Evolutionary conservation across 345 rosid species (phyloP).

Genomic region (Arabidopsis suecica): DNA sequence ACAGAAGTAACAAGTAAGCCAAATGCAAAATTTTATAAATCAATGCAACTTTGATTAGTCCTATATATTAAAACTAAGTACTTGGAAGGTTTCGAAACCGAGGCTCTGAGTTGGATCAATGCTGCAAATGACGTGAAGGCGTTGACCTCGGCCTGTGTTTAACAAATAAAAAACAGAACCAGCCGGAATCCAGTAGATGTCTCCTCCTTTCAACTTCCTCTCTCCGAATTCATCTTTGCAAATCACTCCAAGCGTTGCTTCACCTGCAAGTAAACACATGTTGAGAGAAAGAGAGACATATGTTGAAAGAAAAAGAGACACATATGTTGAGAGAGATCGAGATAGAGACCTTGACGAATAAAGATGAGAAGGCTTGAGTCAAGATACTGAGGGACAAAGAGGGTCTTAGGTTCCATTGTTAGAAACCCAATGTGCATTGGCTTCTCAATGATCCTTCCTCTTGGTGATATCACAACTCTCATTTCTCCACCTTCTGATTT

Average conservation of each 20-base stretch:
- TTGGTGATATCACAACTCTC: conserved; percentile 57
- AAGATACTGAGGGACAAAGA: conserved; percentile 83
- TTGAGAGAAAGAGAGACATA: not conserved
- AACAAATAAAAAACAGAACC: conserved; percentile 85
- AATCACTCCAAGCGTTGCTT: conserved; percentile 74
- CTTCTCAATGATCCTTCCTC: conserved; percentile 55
- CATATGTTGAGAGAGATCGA: not conserved
- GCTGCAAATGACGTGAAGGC: conserved; percentile 72
- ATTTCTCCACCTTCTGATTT: conserved; percentile 82
- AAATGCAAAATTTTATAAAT: not conserved
- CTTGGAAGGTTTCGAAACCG: conserved; percentile 72
- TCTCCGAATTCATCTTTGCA: conserved; percentile 62
- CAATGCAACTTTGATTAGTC: not conserved
- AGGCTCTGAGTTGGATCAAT: conserved; percentile 75
- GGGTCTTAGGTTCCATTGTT: conserved; percentile 79
- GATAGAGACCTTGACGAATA: conserved; percentile 57
- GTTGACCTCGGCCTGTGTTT: conserved; percentile 63
- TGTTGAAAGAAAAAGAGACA: not conserved
- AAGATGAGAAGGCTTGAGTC: conserved; percentile 80
- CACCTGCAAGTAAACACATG: conserved; percentile 60
- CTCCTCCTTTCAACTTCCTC: conserved; percentile 60
- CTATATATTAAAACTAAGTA: conserved; percentile 28
- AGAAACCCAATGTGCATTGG: conserved; percentile 82
- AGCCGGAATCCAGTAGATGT: conserved; percentile 65
- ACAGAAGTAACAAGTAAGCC: conserved; percentile 18